These are phyloP conservation scores for Rutstroemia sp. DNA, from an alignment of 2,329 filamentous ascomycete genomes.

Conservation along the genomic window DNA sequence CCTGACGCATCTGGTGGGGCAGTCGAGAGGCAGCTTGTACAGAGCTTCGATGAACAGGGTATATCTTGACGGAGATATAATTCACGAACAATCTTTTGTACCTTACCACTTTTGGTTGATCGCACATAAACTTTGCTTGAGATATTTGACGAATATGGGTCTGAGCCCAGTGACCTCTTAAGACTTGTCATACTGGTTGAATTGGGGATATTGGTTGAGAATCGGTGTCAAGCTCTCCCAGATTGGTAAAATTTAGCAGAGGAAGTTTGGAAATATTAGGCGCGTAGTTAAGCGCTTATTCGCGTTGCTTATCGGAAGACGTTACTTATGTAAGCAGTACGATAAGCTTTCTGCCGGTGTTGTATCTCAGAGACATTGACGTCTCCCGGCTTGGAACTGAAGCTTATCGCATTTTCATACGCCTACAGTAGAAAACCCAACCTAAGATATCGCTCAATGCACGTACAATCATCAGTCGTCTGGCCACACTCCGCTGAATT, in stretches of 20 bases:
- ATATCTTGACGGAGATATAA: slow-evolving; percentile 95
- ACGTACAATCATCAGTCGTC: too few relatives aligned
- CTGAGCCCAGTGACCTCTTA: slow-evolving; percentile 48
- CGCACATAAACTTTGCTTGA: slow-evolving; percentile 95
- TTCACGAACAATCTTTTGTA: slow-evolving; percentile 97
- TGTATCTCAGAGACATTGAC: too few relatives aligned
- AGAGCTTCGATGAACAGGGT: slow-evolving; percentile 89
- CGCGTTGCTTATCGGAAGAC: not conserved
- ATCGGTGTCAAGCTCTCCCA: not conserved
- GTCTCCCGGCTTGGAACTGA: too few relatives aligned
- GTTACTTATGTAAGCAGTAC: not conserved
- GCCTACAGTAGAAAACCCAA: too few relatives aligned
- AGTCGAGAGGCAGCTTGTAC: slow-evolving; percentile 63
- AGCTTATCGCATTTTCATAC: too few relatives aligned
- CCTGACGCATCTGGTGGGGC: slow-evolving; percentile 76
- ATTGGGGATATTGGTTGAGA: slow-evolving; percentile 8
- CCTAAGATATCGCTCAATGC: too few relatives aligned
- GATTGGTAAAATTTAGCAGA: slow-evolving; percentile 2
- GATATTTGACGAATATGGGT: slow-evolving; percentile 60
- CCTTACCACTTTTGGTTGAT: slow-evolving; percentile 91
- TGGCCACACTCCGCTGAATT: too few relatives aligned
- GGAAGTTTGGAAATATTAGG: slow-evolving; percentile 2
- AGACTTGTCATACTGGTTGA: slow-evolving; percentile 51
- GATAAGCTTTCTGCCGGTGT: not conserved
- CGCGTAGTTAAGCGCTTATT: not conserved